Base-by-base conservation (phyloP, 371 early-diverging fungal genomes). In the Lichtheimia corymbifera region DNA sequence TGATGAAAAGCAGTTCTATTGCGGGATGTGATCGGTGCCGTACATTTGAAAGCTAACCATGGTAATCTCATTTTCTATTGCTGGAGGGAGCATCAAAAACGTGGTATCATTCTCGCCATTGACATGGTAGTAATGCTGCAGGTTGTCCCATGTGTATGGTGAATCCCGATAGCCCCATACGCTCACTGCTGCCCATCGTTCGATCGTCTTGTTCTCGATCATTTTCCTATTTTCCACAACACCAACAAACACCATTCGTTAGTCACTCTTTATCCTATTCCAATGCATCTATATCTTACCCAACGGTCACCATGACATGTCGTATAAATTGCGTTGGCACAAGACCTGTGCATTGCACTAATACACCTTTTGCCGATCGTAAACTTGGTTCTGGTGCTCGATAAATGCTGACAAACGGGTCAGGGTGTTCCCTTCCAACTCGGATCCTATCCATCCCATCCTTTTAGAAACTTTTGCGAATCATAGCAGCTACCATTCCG, bases 161-260 rank as follows among this genome's bases (percentile, higher is more conserved):
- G 89, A 78, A 55, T 90, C 89, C 50, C 77, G 76, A 60, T 83
- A 88, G 4, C 91, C 91, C 83, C 85, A 87, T 0, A 83, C 81
- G 18, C 76, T 78, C 5, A 87, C 40, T 12, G 82, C 71, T 9
- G 78, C 76, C 90, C 90, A 90, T n/a, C 70, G 65, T 17, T 54
- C 50, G 4, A 62, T 52, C 2, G 62, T 40, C n/a, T 61, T 54
- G 18, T 50, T 58, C 35, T 43, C 51, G 58, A 71, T 64, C 50
- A 69, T 20, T 64, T 75, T 79, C 52, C 75, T 75, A 64, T 24
- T 6, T 24, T 51, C 30, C 56, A n/a, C n/a, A n/a, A n/a, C 30
- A 22, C 20, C 20, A 45, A 27, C 13, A 41, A 28, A 20, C 25
- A 30, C 4, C 9, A 57, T 49, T 5, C 11, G 30, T 49, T 28